phyloP scores from a whole-genome alignment of 768 basidiomycete species.

The Calocybe gangraenosa region DNA sequence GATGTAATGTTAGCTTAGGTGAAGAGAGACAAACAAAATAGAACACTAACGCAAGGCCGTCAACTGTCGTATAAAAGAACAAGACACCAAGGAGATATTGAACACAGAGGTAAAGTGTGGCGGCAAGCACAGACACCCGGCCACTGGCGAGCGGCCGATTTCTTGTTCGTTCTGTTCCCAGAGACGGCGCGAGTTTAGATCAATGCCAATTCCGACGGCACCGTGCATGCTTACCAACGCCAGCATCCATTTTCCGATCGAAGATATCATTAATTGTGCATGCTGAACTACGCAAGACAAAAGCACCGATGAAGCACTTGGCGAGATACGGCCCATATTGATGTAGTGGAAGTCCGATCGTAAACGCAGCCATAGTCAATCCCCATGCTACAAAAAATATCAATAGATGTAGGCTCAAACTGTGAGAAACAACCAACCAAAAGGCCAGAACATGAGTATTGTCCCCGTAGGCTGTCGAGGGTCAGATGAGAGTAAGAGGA shows the following conservation, averaged over 20 bases:
- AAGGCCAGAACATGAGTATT: conserved; percentile 52
- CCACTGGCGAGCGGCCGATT: conserved; percentile 46
- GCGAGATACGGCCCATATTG: conserved; percentile 27
- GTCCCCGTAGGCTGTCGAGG: conserved; percentile 41
- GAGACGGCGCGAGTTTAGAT: not conserved
- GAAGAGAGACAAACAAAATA: not conserved
- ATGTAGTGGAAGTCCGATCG: conserved; percentile 25
- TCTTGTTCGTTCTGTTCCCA: conserved; percentile 39
- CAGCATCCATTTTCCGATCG: conserved; percentile 47
- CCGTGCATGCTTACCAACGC: conserved; percentile 38
- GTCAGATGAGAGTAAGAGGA: not conserved
- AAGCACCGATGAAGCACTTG: conserved; percentile 34
- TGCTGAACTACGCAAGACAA: conserved; percentile 42
- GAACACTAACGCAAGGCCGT: conserved; percentile 15
- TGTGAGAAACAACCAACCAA: conserved; percentile 27
- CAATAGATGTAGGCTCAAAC: not conserved
- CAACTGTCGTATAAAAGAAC: conserved; percentile 29
- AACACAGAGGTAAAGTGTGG: conserved; percentile 33
- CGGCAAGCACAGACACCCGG: conserved; percentile 38
- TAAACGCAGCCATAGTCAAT: conserved; percentile 45
- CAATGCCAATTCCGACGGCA: not conserved
- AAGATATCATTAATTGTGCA: conserved; percentile 57
- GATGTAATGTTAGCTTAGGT: not conserved
- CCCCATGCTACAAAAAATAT: conserved; percentile 36
- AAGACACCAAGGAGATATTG: conserved; percentile 37